Percentiles rank a stretch among this genome's conserved stretches.
phyloP scores from a whole-genome alignment of 345 rosid genomes.

The Fremontodendron californicum region DNA sequence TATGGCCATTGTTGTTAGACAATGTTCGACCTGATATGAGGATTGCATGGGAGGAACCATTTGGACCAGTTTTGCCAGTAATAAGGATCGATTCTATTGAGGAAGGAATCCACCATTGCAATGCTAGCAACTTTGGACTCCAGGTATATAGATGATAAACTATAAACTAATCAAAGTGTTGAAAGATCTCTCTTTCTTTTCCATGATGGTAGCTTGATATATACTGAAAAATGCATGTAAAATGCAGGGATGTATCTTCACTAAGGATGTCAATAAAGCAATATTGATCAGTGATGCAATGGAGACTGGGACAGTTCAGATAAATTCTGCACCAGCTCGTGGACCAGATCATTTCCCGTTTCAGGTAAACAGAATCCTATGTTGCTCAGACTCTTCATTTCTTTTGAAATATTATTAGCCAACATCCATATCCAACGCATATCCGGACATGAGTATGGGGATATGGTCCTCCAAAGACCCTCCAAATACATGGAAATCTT shows the following conservation, averaged over 20 bases:
- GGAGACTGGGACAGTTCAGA: conserved; percentile 99
- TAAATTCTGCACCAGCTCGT: conserved; percentile 98
- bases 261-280: conserved; percentile 90
- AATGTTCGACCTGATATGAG: conserved; percentile 96
- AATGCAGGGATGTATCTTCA: conserved; percentile 85
- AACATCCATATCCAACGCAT: too few species aligned
- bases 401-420: too few species aligned
- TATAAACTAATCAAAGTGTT: not conserved
- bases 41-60: conserved; percentile 99
- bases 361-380: conserved; percentile 86
- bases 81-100: conserved; percentile 73
- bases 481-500: too few species aligned
- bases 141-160: conserved; percentile 52
- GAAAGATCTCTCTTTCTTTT: not conserved
- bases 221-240: not conserved
- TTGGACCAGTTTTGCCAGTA: conserved; percentile 87
- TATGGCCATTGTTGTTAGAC: conserved; percentile 93
- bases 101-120: conserved; percentile 98
- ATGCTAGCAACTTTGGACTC: conserved; percentile 97
- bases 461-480: too few species aligned
- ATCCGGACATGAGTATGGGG: too few species aligned
- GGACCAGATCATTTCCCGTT: conserved; percentile 99
- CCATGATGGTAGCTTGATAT: not conserved
- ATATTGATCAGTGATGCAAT: conserved; percentile 88
- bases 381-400: too few species aligned